These are phyloP conservation scores for Allantophomopsis cytisporea DNA, from an alignment of 2,329 filamentous ascomycete genomes.

Conservation along the genomic window DNA sequence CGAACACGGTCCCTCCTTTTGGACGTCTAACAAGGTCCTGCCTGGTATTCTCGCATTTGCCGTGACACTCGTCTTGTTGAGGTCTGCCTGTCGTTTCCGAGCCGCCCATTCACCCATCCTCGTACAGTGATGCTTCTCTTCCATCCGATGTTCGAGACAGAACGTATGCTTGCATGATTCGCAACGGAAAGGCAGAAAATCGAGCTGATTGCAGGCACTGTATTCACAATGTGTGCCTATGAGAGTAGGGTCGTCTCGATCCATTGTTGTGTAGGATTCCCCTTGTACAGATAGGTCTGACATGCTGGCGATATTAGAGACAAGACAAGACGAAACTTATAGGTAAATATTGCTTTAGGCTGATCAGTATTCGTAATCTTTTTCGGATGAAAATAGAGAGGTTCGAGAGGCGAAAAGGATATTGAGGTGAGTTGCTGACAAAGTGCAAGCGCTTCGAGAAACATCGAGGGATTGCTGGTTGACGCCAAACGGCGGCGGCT, in stretches of 20 bases:
- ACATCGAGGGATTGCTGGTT: no score
- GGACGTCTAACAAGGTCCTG: slow-evolving; percentile 36
- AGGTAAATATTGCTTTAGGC: no score
- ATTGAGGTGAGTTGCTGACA: no score
- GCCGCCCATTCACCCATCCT: slow-evolving; percentile 49
- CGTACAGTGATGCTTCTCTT: slow-evolving; percentile 61
- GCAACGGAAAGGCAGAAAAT: slow-evolving; percentile 91
- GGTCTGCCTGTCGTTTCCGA: slow-evolving; percentile 37
- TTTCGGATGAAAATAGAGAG: no score
- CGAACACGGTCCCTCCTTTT: slow-evolving; percentile 54
- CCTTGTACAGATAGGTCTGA: slow-evolving; percentile 31
- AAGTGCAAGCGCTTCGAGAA: no score
- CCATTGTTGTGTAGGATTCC: slow-evolving; percentile 58
- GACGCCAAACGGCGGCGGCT: no score
- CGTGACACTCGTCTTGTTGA: slow-evolving; percentile 37
- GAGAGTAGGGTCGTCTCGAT: slow-evolving; percentile 64
- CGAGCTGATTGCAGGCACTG: slow-evolving; percentile 83
- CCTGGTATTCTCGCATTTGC: slow-evolving; percentile 18
- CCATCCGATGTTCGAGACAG: slow-evolving; percentile 88
- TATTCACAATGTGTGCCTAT: slow-evolving; percentile 88
- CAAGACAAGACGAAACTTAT: not conserved
- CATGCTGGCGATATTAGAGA: slow-evolving; percentile 25
- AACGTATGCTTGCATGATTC: slow-evolving; percentile 76
- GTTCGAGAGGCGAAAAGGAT: no score
- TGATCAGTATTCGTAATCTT: no score